Conservation (phyloP, 257 asterid species). For the Echites panduratus region DNA sequence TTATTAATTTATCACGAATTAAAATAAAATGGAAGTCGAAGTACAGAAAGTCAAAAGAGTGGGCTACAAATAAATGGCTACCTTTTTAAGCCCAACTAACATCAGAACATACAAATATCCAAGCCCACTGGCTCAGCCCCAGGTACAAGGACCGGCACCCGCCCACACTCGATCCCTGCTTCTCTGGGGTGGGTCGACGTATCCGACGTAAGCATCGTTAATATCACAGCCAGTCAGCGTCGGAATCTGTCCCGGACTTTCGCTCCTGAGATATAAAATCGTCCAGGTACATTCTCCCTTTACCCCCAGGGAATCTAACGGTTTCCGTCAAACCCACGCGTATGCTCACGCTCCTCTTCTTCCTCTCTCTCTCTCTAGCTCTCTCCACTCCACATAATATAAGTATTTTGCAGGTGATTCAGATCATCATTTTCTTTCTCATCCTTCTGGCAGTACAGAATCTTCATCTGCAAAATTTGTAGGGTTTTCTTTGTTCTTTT, state of each 20-base stretch:
- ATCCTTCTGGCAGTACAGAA: conserved; percentile 1
- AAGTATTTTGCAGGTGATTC: neutral
- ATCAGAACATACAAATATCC: neutral
- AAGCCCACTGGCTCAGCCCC: neutral
- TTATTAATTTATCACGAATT: too few relatives aligned
- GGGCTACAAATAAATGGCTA: neutral
- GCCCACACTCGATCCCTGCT: neutral
- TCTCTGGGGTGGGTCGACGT: neutral
- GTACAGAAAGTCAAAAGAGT: neutral
- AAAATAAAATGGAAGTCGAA: too few relatives aligned
- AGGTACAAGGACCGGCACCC: neutral
- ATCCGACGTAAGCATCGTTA: neutral
- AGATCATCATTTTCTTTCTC: neutral
- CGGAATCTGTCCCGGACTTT: neutral
- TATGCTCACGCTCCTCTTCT: conserved; percentile 12
- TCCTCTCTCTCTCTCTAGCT: too few relatives aligned
- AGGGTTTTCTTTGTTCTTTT: neutral
- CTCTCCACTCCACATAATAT: neutral
- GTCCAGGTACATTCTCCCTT: conserved; percentile 32
- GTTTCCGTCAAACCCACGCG: conserved; percentile 37
- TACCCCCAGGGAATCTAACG: conserved; percentile 12
- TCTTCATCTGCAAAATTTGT: neutral
- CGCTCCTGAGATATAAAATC: neutral
- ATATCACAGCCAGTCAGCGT: conserved; percentile 3
- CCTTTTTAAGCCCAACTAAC: neutral